A percentile compares a stretch with the other conserved stretches of the same genome.
phyloP scores from a whole-genome alignment of 805 yeast genomes.

The Kodamaea neixiangensis region DNA sequence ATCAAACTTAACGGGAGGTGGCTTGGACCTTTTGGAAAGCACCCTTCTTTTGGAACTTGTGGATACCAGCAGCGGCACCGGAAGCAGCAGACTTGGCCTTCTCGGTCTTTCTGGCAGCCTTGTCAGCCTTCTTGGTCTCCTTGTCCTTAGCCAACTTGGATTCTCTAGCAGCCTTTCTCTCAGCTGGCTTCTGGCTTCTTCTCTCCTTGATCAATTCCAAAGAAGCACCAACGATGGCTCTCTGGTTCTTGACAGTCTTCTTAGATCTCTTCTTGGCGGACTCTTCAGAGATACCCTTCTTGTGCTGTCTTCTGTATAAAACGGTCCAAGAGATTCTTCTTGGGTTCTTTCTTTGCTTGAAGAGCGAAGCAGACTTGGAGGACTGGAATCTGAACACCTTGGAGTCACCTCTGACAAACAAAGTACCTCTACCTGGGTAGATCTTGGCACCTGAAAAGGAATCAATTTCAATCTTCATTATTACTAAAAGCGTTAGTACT shows the following conservation, averaged over 20 bases:
- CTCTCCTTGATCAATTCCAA: slow-evolving; percentile 97
- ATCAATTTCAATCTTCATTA: slow-evolving; percentile 99
- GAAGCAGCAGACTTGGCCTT: slow-evolving; percentile 81
- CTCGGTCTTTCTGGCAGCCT: slow-evolving; percentile 94
- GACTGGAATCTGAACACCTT: slow-evolving; percentile 99
- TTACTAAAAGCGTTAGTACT: slow-evolving; percentile 34
- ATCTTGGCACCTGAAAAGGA: slow-evolving; percentile 99
- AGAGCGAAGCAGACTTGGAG: slow-evolving; percentile 95
- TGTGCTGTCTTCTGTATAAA: slow-evolving; percentile 99
- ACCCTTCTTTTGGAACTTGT: slow-evolving; percentile 98
- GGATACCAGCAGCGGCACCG: slow-evolving; percentile 67
- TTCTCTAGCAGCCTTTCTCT: slow-evolving; percentile 97
- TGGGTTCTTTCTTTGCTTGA: slow-evolving; percentile 99
- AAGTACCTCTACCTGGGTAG: slow-evolving; percentile 99
- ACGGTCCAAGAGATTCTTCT: slow-evolving; percentile 99
- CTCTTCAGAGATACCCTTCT: slow-evolving; percentile 99
- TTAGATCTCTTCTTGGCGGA: slow-evolving; percentile 95
- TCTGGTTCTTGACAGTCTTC: slow-evolving; percentile 97
- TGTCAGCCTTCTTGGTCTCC: slow-evolving; percentile 86
- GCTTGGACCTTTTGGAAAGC: slow-evolving; percentile 96
- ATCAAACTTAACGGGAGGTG: slow-evolving; percentile 76
- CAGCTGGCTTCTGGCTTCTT: slow-evolving; percentile 94
- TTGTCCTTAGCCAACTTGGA: slow-evolving; percentile 80
- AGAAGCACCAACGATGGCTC: slow-evolving; percentile 99
- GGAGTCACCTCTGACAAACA: slow-evolving; percentile 99